These are phyloP conservation scores for Arachnopeziza araneosa DNA, from an alignment of 2,329 filamentous ascomycete genomes.

Conservation along the genomic window DNA sequence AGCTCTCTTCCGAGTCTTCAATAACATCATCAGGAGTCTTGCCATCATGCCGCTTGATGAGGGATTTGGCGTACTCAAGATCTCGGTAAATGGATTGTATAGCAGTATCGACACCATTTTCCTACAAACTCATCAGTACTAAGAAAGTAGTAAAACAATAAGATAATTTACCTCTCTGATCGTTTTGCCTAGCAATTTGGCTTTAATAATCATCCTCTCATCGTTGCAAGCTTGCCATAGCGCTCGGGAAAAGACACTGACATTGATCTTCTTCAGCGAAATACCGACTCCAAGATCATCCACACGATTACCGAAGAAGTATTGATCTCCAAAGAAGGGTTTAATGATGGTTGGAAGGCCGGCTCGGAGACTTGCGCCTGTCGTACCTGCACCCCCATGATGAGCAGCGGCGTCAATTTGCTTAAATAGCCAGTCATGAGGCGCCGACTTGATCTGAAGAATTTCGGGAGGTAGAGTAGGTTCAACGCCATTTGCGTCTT, in stretches of 20 bases:
- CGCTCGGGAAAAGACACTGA: conserved; percentile 76
- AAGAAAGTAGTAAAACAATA: not conserved
- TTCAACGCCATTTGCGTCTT: conserved; percentile 47
- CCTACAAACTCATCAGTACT: conserved; percentile 46
- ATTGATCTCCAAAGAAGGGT: conserved; percentile 97
- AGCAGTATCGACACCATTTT: conserved; percentile 83
- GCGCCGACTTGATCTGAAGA: conserved; percentile 80
- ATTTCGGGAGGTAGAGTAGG: conserved; percentile 74
- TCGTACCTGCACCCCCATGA: conserved; percentile 92
- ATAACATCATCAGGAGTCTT: conserved; percentile 47
- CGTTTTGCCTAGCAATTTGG: conserved; percentile 72
- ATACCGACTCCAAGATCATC: conserved; percentile 93
- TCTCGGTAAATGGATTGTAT: conserved; percentile 94
- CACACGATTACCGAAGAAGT: conserved; percentile 85
- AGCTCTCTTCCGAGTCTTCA: conserved; percentile 71
- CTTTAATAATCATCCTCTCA: conserved; percentile 86
- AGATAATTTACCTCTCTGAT: conserved; percentile 69
- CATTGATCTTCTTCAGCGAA: conserved; percentile 81
- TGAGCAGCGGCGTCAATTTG: conserved; percentile 94
- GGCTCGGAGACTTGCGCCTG: conserved; percentile 83
- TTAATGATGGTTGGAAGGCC: conserved; percentile 92
- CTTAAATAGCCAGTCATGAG: conserved; percentile 93
- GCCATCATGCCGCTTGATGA: conserved; percentile 63
- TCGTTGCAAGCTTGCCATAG: conserved; percentile 89
- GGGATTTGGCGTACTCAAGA: conserved; percentile 81